phyloP scores from a whole-genome alignment of 768 basidiomycete genomes.

The Leucosporidium creatinivorum region DNA sequence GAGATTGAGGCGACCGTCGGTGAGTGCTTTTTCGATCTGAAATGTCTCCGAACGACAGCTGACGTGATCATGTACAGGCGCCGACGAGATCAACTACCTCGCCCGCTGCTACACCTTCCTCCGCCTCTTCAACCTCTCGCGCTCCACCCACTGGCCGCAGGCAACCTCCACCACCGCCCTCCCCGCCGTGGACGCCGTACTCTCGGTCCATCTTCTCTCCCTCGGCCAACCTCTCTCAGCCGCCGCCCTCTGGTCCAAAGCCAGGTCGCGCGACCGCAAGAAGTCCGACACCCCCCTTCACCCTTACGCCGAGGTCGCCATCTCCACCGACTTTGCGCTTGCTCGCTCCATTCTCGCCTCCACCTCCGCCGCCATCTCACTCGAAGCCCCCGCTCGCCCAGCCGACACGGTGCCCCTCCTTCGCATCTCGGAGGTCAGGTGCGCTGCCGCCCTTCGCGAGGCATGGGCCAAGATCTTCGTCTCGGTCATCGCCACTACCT shows the following conservation, averaged over 20 bases:
- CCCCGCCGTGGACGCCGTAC: conserved; percentile 26
- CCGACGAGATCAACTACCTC: conserved; percentile 8
- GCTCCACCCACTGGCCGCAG: conserved; percentile 30
- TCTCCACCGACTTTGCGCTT: conserved; percentile 9
- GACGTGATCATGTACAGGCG: neutral
- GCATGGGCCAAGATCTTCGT: conserved; percentile 20
- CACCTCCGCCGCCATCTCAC: neutral
- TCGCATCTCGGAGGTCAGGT: conserved; percentile 19
- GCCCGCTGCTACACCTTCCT: conserved; percentile 28
- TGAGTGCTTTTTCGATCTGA: neutral
- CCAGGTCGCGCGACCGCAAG: conserved; percentile 14
- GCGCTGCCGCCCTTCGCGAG: conserved; percentile 14
- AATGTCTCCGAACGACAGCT: too few species aligned
- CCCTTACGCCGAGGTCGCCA: conserved; percentile 21
- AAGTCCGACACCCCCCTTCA: conserved; percentile 18
- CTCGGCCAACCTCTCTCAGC: conserved; percentile 14
- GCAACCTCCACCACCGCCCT: conserved; percentile 8
- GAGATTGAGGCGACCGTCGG: conserved; percentile 29
- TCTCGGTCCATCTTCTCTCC: conserved; percentile 18
- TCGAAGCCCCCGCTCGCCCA: neutral
- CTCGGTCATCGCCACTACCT: conserved; percentile 12
- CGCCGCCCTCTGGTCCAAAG: conserved; percentile 12
- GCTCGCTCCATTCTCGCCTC: conserved; percentile 2
- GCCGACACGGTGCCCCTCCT: conserved; percentile 29
- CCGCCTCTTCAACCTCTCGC: conserved; percentile 25